Evolutionary conservation across 768 basidiomycete genomes (phyloP), one percentile per base, ranked within the genome.

Genomic region (Lentinula sp.): DNA sequence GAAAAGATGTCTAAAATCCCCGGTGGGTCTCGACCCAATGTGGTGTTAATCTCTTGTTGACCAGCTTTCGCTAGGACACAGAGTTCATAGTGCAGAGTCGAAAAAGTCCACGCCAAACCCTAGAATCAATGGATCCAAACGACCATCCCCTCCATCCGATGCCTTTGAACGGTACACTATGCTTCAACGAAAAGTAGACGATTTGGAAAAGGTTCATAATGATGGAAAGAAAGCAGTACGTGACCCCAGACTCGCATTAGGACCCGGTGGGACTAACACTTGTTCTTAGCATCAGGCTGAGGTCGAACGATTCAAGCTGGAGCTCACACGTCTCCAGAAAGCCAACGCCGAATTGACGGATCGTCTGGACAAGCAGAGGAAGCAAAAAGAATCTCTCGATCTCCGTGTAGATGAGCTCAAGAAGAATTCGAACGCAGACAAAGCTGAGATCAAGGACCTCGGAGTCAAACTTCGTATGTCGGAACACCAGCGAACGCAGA

Each of bases 171-270:
- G 81, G 18, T 85, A 85, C 65, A 77, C 79, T 6, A 61, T 70
- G 15, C 79, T 90, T 20, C 82, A 87, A 68, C 79, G 77, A 63
- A 86, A 86, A 65, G 79, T 91, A 0, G 84, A 87, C 37, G 83
- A 87, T 15, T 69, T 89, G 6, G 85, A 90, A 72, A 73, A 71
- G 59, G 70, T 85, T n/a, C 86, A 87, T 66, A 71, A 77, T 42
- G 86, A 89, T 3, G 82, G 80, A 61, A 90, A 88, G 80, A 85
- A 81, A 76, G 61, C 76, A 52, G 89, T 90, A 68, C 65, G 84
- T 72, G 9, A 43, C 5, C 39, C 48, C 28, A 28, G 28, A 37
- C 13, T 51, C 15, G n/a, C 13, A 23, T 15, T 18, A n/a, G 13
- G 28, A 49, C 33, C 42, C 8, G n/a, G 49, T n/a, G 56, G 55